Conservation (phyloP, 768 basidiomycete species). For the Amanita polypyramis region DNA sequence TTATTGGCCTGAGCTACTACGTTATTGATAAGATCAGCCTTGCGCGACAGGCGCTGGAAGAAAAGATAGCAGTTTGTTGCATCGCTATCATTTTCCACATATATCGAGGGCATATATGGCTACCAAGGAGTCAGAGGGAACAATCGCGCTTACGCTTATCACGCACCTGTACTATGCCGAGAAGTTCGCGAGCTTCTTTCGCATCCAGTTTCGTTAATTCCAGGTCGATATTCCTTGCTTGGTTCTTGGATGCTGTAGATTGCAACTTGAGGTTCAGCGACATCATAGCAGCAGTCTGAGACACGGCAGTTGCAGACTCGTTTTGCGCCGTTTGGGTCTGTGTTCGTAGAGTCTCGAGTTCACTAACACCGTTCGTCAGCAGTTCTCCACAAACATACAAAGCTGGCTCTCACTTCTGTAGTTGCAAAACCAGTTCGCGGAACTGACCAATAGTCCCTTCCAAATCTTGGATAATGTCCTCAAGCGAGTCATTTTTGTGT, state of each 20-base stretch:
- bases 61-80: conserved; percentile 86
- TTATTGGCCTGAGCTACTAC: conserved; percentile 77
- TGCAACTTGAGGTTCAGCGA: conserved; percentile 93
- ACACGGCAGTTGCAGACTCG: conserved; percentile 74
- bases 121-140: conserved; percentile 18
- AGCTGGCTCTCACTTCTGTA: conserved; percentile 57
- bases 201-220: conserved; percentile 84
- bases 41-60: conserved; percentile 82
- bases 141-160: neutral
- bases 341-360: conserved; percentile 73
- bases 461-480: conserved; percentile 75
- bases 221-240: conserved; percentile 80
- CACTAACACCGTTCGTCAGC: conserved; percentile 32
- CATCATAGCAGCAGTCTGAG: conserved; percentile 89
- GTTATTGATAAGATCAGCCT: conserved; percentile 78
- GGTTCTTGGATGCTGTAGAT: conserved; percentile 83
- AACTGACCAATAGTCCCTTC: conserved; percentile 88
- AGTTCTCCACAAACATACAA: neutral
- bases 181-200: conserved; percentile 67
- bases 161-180: conserved; percentile 71
- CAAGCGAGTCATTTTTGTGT: conserved; percentile 54
- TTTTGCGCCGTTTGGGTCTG: conserved; percentile 80
- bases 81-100: conserved; percentile 81
- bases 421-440: conserved; percentile 77
- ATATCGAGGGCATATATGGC: conserved; percentile 89